Conservation (phyloP, 768 basidiomycete genomes). For the Russula sp. region DNA sequence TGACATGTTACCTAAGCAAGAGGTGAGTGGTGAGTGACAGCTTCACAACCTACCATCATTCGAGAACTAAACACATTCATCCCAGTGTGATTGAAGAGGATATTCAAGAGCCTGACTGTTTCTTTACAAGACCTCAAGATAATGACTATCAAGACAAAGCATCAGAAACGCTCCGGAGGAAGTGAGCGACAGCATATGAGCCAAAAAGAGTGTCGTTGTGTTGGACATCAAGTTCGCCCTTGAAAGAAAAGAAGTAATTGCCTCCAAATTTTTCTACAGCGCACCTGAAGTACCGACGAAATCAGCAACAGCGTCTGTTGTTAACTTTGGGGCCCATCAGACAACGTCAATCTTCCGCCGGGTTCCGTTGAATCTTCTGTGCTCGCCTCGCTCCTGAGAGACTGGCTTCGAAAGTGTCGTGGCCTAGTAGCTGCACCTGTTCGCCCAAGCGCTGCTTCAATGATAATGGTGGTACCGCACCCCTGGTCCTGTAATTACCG, state of each 20-base stretch:
- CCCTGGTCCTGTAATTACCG: background rate
- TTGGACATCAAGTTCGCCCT: background rate
- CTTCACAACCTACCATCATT: background rate
- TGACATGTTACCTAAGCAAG: background rate
- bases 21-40: background rate
- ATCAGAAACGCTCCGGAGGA: background rate
- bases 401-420: background rate
- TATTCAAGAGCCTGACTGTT: conserved; percentile 9
- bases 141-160: background rate
- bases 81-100: conserved; percentile 3
- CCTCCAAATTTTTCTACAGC: background rate
- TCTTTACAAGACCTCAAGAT: background rate
- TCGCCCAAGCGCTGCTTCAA: background rate
- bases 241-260: background rate
- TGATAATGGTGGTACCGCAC: background rate
- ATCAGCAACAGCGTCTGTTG: background rate
- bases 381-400: background rate
- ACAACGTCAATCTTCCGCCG: background rate
- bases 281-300: background rate
- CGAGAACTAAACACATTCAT: conserved; percentile 4
- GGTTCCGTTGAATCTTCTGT: background rate
- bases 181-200: background rate
- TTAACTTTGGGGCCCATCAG: background rate
- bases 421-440: background rate
- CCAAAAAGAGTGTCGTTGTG: background rate